These are phyloP conservation scores for Articulospora tetracladia DNA, from an alignment of 495 filamentous ascomycete genomes.

Conservation along the genomic window DNA sequence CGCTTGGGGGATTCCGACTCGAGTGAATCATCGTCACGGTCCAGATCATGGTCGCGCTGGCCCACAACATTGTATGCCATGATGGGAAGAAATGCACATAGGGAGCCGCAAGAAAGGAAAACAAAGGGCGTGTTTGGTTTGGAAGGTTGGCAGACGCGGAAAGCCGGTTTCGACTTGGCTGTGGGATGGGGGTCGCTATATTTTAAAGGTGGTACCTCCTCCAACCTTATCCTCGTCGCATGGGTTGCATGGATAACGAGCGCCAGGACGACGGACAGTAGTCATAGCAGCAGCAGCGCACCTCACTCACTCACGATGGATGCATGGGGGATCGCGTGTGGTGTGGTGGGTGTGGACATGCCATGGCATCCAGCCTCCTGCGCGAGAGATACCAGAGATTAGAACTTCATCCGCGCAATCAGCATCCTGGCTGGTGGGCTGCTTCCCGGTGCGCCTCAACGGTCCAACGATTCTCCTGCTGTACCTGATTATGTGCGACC, in stretches of 20 bases:
- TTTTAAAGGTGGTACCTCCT: background rate
- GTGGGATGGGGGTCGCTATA: background rate
- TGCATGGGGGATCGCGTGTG: too few relatives aligned
- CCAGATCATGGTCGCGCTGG: constrained; percentile 13
- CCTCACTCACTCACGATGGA: too few relatives aligned
- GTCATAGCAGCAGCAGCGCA: too few relatives aligned
- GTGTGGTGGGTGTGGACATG: too few relatives aligned
- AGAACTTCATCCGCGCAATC: too few relatives aligned
- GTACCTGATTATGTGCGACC: background rate
- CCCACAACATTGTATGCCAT: constrained; percentile 17
- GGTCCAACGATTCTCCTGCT: background rate
- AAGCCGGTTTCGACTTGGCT: background rate
- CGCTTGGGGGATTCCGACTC: background rate
- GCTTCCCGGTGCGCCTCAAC: background rate
- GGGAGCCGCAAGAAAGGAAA: background rate
- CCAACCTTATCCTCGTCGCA: background rate
- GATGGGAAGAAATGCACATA: background rate
- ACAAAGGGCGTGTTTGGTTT: background rate
- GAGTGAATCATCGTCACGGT: constrained; percentile 3
- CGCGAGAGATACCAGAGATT: background rate
- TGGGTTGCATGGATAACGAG: background rate
- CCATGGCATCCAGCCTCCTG: too few relatives aligned
- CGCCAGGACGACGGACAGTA: background rate
- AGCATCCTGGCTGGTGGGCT: background rate
- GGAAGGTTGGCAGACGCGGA: background rate